A percentile compares a stretch with the other conserved stretches of the same genome.
Conservation (phyloP, 805 yeast species). For the Yarrowia sp. region DNA sequence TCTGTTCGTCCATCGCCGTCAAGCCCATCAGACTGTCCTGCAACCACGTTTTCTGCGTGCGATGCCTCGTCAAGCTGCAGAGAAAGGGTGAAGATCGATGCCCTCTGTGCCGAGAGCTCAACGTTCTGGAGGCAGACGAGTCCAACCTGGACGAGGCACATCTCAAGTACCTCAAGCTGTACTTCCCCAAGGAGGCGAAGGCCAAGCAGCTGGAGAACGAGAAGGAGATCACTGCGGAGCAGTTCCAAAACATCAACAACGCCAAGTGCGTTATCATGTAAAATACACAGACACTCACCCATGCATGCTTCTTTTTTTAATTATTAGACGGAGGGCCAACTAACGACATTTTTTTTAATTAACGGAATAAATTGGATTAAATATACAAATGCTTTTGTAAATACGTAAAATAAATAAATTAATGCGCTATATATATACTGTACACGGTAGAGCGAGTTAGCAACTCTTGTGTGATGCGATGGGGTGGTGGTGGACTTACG, state of each 20-base stretch:
- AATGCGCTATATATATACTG: neutral
- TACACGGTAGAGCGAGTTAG: neutral
- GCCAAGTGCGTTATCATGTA: slow-evolving; percentile 26
- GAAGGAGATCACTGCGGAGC: slow-evolving; percentile 48
- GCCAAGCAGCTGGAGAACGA: slow-evolving; percentile 57
- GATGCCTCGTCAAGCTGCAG: slow-evolving; percentile 69
- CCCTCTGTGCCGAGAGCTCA: slow-evolving; percentile 60
- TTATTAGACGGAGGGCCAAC: too few relatives aligned
- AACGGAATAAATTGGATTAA: neutral
- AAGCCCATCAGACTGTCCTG: slow-evolving; percentile 67
- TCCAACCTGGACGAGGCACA: slow-evolving; percentile 55
- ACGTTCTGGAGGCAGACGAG: slow-evolving; percentile 57
- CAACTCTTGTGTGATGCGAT: neutral
- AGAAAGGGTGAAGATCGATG: slow-evolving; percentile 57
- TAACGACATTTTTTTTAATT: neutral
- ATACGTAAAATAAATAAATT: neutral
- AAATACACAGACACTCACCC: neutral
- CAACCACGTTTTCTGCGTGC: slow-evolving; percentile 66
- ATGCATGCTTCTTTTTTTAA: neutral
- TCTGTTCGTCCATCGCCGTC: slow-evolving; percentile 66
- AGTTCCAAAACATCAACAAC: slow-evolving; percentile 29
- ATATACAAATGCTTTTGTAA: too few relatives aligned
- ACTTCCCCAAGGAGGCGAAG: slow-evolving; percentile 68
- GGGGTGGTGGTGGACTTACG: neutral
- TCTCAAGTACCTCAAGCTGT: slow-evolving; percentile 52